phyloP scores from a whole-genome alignment of 2,329 filamentous ascomycete genomes.

The Bipolaris zeicola region DNA sequence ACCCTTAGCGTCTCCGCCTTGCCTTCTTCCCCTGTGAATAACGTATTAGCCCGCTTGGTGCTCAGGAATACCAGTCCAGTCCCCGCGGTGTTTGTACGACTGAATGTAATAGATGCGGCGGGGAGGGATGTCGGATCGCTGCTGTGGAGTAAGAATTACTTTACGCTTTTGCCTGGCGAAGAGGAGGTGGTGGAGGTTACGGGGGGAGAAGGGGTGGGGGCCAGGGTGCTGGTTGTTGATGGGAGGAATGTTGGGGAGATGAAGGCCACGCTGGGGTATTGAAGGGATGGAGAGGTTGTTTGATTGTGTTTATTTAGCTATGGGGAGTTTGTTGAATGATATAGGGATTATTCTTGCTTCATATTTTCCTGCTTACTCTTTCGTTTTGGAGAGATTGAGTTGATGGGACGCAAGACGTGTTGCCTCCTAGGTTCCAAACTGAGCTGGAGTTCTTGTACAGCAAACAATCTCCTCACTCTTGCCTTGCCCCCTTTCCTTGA shows the following conservation, averaged over 20 bases:
- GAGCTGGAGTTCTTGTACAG: neutral
- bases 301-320: neutral
- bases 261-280: neutral
- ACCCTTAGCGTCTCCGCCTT: neutral
- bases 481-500: neutral
- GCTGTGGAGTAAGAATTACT: conserved; percentile 67
- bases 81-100: conserved; percentile 64
- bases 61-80: conserved; percentile 55
- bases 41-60: conserved; percentile 52
- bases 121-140: conserved; percentile 58
- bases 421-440: neutral
- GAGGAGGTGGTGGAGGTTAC: conserved; percentile 44
- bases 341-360: conserved; percentile 2
- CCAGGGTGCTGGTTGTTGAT: conserved; percentile 1
- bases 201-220: neutral
- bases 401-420: neutral
- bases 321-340: neutral
- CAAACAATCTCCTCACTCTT: neutral
- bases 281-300: neutral
- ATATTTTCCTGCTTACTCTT: neutral
- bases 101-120: conserved; percentile 56
- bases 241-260: conserved; percentile 17
- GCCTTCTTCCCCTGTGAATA: conserved; percentile 11
- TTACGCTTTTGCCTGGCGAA: conserved; percentile 65
- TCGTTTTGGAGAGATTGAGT: neutral